A percentile compares a stretch with the other conserved stretches of the same genome.
These are phyloP conservation scores for Noccaea bulbosa DNA, from an alignment of 345 rosid species.

Conservation along the genomic window DNA sequence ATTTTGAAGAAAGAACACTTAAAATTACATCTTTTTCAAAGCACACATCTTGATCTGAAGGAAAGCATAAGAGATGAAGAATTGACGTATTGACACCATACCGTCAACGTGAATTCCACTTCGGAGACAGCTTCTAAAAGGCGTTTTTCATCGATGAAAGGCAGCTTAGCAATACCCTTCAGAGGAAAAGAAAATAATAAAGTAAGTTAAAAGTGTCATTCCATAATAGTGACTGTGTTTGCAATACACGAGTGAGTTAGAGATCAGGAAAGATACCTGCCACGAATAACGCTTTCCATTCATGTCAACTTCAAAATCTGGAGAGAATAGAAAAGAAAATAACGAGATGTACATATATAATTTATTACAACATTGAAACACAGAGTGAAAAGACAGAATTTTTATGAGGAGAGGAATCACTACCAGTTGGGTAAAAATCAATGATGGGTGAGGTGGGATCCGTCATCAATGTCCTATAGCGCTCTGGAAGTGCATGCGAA, in stretches of 20 bases:
- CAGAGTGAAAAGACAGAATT: not conserved
- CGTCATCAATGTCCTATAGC: constrained; percentile 82
- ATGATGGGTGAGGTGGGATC: constrained; percentile 88
- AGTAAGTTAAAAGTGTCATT: not conserved
- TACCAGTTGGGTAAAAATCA: constrained; percentile 94
- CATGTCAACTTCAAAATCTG: constrained; percentile 97
- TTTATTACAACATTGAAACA: not conserved
- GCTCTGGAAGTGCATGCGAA: constrained; percentile 90
- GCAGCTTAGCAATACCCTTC: constrained; percentile 93
- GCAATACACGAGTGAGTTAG: constrained; percentile 9
- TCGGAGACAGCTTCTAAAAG: constrained; percentile 82
- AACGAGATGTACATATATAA: constrained; percentile 6
- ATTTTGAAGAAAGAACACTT: not conserved
- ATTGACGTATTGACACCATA: constrained; percentile 37
- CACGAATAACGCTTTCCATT: constrained; percentile 90
- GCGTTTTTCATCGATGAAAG: constrained; percentile 91
- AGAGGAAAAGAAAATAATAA: constrained; percentile 13
- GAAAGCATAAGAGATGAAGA: constrained; percentile 15
- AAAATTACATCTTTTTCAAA: constrained; percentile 5
- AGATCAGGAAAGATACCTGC: constrained; percentile 61
- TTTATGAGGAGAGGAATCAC: constrained; percentile 19
- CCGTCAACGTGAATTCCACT: constrained; percentile 77
- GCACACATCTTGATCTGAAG: constrained; percentile 15
- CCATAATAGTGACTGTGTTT: constrained; percentile 6
- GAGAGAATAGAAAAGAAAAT: constrained; percentile 21